Evolutionary conservation across 352 stramenopile genomes (phyloP).

Genomic region (Globisporangium megalacanthum): DNA sequence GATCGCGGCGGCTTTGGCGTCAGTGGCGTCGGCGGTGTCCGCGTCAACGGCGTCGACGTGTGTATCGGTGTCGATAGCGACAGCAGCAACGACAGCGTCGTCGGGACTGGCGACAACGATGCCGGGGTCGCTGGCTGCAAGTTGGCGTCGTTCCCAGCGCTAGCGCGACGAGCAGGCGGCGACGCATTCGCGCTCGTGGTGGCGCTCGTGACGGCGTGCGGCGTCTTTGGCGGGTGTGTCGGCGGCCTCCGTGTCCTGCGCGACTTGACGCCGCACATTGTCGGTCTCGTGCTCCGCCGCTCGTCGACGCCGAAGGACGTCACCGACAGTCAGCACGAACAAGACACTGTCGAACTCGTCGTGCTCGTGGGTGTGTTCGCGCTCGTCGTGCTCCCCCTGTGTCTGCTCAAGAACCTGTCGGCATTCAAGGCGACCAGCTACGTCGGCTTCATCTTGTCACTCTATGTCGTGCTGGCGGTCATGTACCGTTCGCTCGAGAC

Average conservation of each 20-base stretch:
- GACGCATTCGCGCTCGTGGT: slow-evolving; percentile 53
- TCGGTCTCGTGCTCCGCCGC: slow-evolving; percentile 25
- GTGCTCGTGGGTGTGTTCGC: slow-evolving; percentile 47
- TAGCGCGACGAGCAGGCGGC: slow-evolving; percentile 48
- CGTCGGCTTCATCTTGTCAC: slow-evolving; percentile 56
- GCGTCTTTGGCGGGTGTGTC: slow-evolving; percentile 69
- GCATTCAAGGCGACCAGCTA: slow-evolving; percentile 67
- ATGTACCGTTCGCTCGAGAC: slow-evolving; percentile 48
- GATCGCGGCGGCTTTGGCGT: too few relatives aligned
- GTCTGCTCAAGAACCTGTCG: slow-evolving; percentile 64
- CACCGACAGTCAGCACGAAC: not conserved
- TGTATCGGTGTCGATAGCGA: too few relatives aligned
- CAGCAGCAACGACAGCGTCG: too few relatives aligned
- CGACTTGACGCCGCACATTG: slow-evolving; percentile 45
- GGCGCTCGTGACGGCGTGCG: slow-evolving; percentile 54
- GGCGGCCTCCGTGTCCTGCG: slow-evolving; percentile 63
- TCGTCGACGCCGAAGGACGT: not conserved
- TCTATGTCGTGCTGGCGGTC: slow-evolving; percentile 53
- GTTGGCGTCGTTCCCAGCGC: slow-evolving; percentile 61
- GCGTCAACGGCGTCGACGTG: too few relatives aligned
- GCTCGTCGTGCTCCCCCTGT: slow-evolving; percentile 58
- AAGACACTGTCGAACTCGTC: not conserved
- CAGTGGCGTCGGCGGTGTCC: too few relatives aligned
- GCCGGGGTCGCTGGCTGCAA: slow-evolving; percentile 36
- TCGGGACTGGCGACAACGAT: slow-evolving; percentile 4